These are phyloP conservation scores for Xerocomus tenax DNA, from an alignment of 1,284 basidiomycete genomes.

Conservation along the genomic window DNA sequence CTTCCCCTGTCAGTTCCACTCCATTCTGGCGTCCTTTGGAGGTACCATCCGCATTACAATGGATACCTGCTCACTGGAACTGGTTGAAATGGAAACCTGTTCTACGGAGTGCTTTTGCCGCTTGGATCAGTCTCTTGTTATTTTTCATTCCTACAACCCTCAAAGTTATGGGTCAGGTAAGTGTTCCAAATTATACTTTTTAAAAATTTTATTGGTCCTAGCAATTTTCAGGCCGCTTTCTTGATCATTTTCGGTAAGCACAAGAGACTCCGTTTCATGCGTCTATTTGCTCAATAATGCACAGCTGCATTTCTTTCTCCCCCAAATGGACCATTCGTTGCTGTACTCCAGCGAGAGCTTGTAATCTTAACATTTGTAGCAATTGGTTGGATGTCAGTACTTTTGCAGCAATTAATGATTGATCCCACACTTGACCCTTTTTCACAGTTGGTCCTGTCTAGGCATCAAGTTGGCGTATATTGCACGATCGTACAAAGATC, in stretches of 20 bases:
- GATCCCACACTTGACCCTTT: slow-evolving; percentile 3
- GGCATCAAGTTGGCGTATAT: slow-evolving; percentile 58
- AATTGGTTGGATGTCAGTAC: slow-evolving; percentile 56
- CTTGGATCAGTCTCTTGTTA: slow-evolving; percentile 55
- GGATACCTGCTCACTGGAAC: slow-evolving; percentile 51
- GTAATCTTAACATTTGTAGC: slow-evolving; percentile 48
- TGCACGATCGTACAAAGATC: slow-evolving; percentile 42
- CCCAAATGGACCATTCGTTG: slow-evolving; percentile 58
- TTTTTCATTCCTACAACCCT: slow-evolving; percentile 53
- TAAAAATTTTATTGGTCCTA: slow-evolving; percentile 3
- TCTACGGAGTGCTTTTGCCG: slow-evolving; percentile 54
- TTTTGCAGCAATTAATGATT: background rate
- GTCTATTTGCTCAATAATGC: slow-evolving; percentile 1
- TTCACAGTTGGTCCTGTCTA: slow-evolving; percentile 54
- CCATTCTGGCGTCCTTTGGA: slow-evolving; percentile 3
- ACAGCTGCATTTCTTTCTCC: slow-evolving; percentile 60
- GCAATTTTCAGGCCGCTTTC: slow-evolving; percentile 47
- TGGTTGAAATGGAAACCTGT: slow-evolving; percentile 59
- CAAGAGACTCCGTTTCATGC: background rate
- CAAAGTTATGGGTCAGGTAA: slow-evolving; percentile 50
- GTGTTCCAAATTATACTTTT: slow-evolving; percentile 10
- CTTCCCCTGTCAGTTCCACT: background rate
- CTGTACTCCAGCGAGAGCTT: slow-evolving; percentile 61
- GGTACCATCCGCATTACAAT: slow-evolving; percentile 33
- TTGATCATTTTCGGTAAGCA: slow-evolving; percentile 53